Evolutionary conservation across 2,329 filamentous ascomycete species (phyloP).

Genomic region (Hypocrella siamensis): DNA sequence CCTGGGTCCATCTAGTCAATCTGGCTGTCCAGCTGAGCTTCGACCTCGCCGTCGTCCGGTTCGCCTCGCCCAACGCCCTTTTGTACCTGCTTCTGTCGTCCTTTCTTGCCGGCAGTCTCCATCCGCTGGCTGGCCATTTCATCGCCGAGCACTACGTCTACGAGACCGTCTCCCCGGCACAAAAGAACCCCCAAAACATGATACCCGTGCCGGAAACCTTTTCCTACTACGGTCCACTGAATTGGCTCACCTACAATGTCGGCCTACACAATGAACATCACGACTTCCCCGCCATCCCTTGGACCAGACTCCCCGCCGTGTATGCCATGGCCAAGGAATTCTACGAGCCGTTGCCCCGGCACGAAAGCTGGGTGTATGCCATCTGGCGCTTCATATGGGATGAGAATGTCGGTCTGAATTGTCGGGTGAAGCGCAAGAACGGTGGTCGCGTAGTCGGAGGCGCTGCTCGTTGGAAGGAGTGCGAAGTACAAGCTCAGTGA

Average conservation of each 20-base stretch:
- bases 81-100: constrained; percentile 78
- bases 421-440: constrained; percentile 80
- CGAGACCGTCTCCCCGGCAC: constrained; percentile 40
- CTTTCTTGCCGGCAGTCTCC: constrained; percentile 84
- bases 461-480: constrained; percentile 43
- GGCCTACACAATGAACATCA: constrained; percentile 98
- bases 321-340: constrained; percentile 77
- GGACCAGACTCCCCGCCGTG: constrained; percentile 70
- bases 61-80: constrained; percentile 47
- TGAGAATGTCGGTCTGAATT: constrained; percentile 75
- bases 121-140: constrained; percentile 93
- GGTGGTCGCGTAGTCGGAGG: constrained; percentile 48
- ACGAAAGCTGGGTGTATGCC: constrained; percentile 82
- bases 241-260: constrained; percentile 91
- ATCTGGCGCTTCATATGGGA: constrained; percentile 95
- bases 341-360: constrained; percentile 72
- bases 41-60: constrained; percentile 51
- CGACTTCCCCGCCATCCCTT: constrained; percentile 93
- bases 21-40: constrained; percentile 62
- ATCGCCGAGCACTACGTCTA: constrained; percentile 96
- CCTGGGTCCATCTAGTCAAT: constrained; percentile 71
- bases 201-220: constrained; percentile 80
- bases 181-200: constrained; percentile 40
- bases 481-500: constrained; percentile 49
- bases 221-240: constrained; percentile 89